Evolutionary conservation across 2,329 filamentous ascomycete species (phyloP), one percentile per base, ranked within the genome.

Genomic region (Sarocladium oryzae): DNA sequence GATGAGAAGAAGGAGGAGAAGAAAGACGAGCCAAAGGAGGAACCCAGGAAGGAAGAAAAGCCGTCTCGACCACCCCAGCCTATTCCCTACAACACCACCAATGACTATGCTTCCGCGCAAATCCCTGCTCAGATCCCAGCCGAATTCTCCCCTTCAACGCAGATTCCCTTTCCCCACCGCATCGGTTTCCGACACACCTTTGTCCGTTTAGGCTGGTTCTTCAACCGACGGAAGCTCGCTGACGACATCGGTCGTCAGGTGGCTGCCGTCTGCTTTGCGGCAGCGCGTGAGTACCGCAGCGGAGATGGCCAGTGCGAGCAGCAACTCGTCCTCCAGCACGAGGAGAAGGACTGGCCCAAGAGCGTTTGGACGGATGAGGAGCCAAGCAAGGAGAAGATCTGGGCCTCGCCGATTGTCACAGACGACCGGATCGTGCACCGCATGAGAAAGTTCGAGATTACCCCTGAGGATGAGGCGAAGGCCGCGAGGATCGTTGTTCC

Each of bases 101-200:
- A 77, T 54, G 82, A 88, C 66, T 99, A 97, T 68, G 60, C 80
- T 7, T 73, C 79, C 33, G 81, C 86, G 36, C 62, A 70, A 21
- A 75, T 90, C 49, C 84, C 91, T 1, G 64, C 75, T 26, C 74
- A 78, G 40, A 79, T 86, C 38, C 92, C 92, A 3, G 63, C 74
- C 55, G 79, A 85, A 53, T 82, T 99, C 61, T 80, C 84, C 33
- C 89, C 89, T 38, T 84, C 86, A 5, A 74, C 79, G 21, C 77
- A 86, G 13, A 78, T 99, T 54, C 75, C 81, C 37, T 88, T 95
- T 67, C 92, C 92, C 1, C 92, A 97, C 66, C 79, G 96, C 53
- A 85, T 99, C 26, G 93, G 93, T 54, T 95, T 99, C 74, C 73
- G 88, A 56, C 92, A 93, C 71, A 96, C 92, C 2, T 88, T 90